Evolutionary conservation across 345 rosid genomes (phyloP), one percentile per base, ranked within the genome.

Genomic region (Euphorbia peplus): DNA sequence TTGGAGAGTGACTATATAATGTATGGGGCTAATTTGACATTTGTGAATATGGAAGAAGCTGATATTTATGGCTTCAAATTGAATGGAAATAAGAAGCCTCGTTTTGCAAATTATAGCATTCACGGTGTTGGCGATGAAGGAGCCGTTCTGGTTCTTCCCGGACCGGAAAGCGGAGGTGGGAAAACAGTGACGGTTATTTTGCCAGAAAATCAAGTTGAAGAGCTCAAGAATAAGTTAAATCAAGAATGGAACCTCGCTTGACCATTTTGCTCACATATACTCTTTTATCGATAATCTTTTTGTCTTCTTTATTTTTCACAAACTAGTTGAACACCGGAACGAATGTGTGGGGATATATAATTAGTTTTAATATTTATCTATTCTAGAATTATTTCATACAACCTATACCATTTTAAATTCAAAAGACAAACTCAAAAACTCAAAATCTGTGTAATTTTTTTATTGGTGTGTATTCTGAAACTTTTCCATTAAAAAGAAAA

Each of bases 1-100:
- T 48, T 64, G 81, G 79, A 1, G 54, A 21, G 15, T 82, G 89
- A 88, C 67, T 86, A 58, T n/a, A 18, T 88, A 24, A 41, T 73
- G 2, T 89, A 86, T 41, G 93, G 98, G 26, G 76, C 92, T 10
- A 84, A 84, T 35, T 70, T 89, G 79, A 89, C 96, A 15, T 89
- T 88, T 64, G 84, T 89, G 61, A 74, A 91, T 44, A 63, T 89
- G 75, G 90, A 80, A 39, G 83, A 52, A n/a, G 75, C 75, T 2
- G 52, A 80, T 67, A 29, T 86, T 29, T 86, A 77, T 35, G 88
- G 80, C 5, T 21, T 85, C 63, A 76, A 86, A 70, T 16, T 89
- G 54, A 82, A 80, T 53, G 93, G 89, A 5, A 47, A 74, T 52
- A 81, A 68, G n/a, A n/a, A 68, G 64, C 84, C 93, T 0, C 63